Base-by-base conservation (phyloP, 2,329 filamentous ascomycete species). In the Apiospora sp. region DNA sequence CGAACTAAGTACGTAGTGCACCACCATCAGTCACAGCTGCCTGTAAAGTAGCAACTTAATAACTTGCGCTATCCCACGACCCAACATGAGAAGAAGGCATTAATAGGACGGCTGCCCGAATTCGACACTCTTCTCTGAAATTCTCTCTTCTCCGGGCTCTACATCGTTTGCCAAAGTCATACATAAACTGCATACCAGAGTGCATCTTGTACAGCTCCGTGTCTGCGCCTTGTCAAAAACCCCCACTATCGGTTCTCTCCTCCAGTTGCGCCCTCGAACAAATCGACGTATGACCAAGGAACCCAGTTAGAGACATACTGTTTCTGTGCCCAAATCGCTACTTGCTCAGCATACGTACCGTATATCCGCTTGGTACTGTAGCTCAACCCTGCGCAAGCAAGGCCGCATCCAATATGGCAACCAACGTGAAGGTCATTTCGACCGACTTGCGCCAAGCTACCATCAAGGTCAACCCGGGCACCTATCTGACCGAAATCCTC, bases 371-470 rank as follows among this genome's bases (percentile, higher is more conserved):
- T 22, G 58, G 16, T 41, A 16, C 54, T n/a, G 30, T 41, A 64
- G 5, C n/a, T 37, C 16, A 61, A 12, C 48, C 22, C 30, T 34
- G 54, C 54, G 27, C 30, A 64, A 22, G 16, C 10, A 37, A 64
- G 30, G 14, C 30, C n/a, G 7, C 54, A 22, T 34, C 19, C 80
- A 85, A 75, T 76, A 98, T 98, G 94, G 91, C 94, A 76, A 93
- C 95, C 71, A 93, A 96, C 81, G 94, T 98, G 73, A 92, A 95
- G 77, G 94, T 98, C 71, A 92, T 98, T 76, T 92, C 96, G 81
- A 91, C 92, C 51, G 91, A 94, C 77, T 89, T 95, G 77, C 92
- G 93, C 76, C 90, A 94, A 78, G 90, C 92, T 69, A 93, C 90
- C 58, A 87, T 99, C 82, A 97, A 97, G 83, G 95, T 96, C 72